A percentile compares a stretch with the other conserved stretches of the same genome.
Conservation (phyloP, 352 stramenopile species). For the Pythium dissotocum region DNA sequence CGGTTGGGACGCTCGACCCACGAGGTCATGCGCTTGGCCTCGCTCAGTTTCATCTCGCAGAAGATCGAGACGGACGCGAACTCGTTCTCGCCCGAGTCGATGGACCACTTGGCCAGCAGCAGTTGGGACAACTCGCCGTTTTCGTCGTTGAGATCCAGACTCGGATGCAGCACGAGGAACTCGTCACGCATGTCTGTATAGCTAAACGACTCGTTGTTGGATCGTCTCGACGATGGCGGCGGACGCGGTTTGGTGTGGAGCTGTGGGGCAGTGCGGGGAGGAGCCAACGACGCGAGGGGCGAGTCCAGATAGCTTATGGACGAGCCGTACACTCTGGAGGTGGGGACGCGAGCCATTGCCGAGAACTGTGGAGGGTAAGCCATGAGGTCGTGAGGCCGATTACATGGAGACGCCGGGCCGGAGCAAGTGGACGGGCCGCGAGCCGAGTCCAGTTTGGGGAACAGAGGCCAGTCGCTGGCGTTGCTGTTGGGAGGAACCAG, state of each 20-base stretch:
- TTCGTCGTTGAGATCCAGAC: constrained; percentile 54
- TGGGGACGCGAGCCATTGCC: constrained; percentile 10
- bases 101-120: constrained; percentile 70
- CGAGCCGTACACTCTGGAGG: constrained; percentile 20
- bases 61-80: constrained; percentile 73
- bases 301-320: constrained; percentile 18
- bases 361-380: constrained; percentile 13
- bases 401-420: constrained; percentile 3
- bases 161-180: constrained; percentile 61
- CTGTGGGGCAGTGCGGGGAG: not conserved
- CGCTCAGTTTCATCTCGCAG: constrained; percentile 79
- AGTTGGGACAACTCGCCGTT: constrained; percentile 57
- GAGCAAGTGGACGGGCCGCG: constrained; percentile 1
- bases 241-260: constrained; percentile 5
- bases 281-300: not conserved
- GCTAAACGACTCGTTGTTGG: constrained; percentile 8
- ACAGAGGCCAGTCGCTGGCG: constrained; percentile 7
- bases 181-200: constrained; percentile 23
- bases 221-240: not conserved
- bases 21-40: constrained; percentile 72
- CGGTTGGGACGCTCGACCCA: constrained; percentile 73
- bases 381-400: constrained; percentile 10
- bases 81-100: constrained; percentile 47
- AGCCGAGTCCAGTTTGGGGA: constrained; percentile 19
- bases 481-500: not conserved